Conservation (phyloP, 257 asterid genomes). For the Ilex aquifolium region DNA sequence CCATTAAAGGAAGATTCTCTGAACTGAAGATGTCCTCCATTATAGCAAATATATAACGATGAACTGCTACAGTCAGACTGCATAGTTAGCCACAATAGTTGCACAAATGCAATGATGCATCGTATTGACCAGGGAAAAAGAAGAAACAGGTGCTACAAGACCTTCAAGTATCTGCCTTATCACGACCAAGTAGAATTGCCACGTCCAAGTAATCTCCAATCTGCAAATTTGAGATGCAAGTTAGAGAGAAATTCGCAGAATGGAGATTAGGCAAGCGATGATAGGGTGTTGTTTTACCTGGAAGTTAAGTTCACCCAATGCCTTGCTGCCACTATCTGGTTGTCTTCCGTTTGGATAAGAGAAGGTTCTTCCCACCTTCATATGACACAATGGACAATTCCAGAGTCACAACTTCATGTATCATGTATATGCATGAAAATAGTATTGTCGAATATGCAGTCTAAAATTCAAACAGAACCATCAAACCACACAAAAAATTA, state of each 20-base stretch:
- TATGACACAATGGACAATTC: constrained; percentile 6
- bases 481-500: too few relatives aligned
- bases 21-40: too few relatives aligned
- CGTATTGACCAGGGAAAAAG: too few relatives aligned
- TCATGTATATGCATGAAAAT: too few relatives aligned
- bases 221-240: constrained; percentile 36
- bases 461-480: too few relatives aligned
- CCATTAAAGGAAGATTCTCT: too few relatives aligned
- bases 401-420: constrained; percentile 6
- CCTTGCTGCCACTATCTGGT: constrained; percentile 72
- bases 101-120: too few relatives aligned
- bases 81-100: too few relatives aligned
- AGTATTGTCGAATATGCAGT: too few relatives aligned
- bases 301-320: constrained; percentile 73
- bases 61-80: neutral
- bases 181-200: constrained; percentile 37
- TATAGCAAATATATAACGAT: neutral
- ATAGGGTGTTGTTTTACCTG: constrained; percentile 38
- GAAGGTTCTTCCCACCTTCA: constrained; percentile 72
- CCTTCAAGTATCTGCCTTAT: too few relatives aligned
- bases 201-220: constrained; percentile 94
- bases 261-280: neutral
- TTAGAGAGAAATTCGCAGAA: neutral
- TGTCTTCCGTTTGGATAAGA: constrained; percentile 76
- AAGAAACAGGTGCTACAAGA: too few relatives aligned